Conservation (phyloP, 345 rosid genomes). For the Populus tremula region DNA sequence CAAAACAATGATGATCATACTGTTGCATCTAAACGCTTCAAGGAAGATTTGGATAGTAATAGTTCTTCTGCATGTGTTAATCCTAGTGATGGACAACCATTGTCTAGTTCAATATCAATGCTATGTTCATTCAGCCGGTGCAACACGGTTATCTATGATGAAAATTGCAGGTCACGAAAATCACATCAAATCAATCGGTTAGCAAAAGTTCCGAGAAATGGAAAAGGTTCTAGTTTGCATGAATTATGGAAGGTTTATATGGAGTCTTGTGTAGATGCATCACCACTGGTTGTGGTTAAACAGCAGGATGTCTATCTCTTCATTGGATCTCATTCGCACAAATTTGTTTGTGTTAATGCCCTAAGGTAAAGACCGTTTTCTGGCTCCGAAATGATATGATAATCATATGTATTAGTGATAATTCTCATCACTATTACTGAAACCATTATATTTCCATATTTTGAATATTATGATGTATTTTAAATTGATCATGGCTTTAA, state of each 20-base stretch:
- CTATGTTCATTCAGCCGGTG: constrained; percentile 70
- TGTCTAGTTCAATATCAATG: constrained; percentile 37
- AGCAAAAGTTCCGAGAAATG: constrained; percentile 39
- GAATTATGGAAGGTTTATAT: constrained; percentile 82
- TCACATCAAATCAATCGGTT: constrained; percentile 31
- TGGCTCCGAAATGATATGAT: neutral
- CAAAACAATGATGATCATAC: constrained; percentile 23
- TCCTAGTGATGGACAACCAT: constrained; percentile 25
- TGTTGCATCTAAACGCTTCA: constrained; percentile 46
- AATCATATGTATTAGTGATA: neutral
- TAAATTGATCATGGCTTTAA: neutral
- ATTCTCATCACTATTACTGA: neutral
- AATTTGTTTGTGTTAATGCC: constrained; percentile 64
- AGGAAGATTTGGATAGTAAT: constrained; percentile 34
- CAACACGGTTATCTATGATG: constrained; percentile 60
- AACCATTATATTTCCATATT: neutral
- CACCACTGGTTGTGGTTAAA: constrained; percentile 66
- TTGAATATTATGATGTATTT: neutral
- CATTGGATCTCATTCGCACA: constrained; percentile 86
- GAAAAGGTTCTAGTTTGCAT: constrained; percentile 37
- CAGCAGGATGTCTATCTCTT: constrained; percentile 59
- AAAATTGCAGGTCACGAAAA: constrained; percentile 21
- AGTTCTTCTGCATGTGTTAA: constrained; percentile 17
- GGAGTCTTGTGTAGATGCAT: constrained; percentile 95
- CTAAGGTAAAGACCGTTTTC: constrained; percentile 47